Base-by-base conservation (phyloP, 169 alveolate genomes). In the Eimeria acervulina region DNA sequence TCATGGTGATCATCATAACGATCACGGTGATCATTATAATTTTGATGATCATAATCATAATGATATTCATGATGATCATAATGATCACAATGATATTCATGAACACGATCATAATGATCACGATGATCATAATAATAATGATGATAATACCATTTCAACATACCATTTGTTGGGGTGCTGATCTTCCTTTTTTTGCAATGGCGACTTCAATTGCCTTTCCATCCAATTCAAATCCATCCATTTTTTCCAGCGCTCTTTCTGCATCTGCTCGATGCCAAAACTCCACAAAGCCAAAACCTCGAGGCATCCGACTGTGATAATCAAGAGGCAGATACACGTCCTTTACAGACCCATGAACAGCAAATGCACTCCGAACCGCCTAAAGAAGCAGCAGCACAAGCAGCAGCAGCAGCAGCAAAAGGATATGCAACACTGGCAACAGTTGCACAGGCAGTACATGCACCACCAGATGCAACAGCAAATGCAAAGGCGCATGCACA, bases 241-340 rank as follows among this genome's bases (percentile, higher is more conserved):
- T 93, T 59, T 83, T 98, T 92, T 97, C 96, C 95, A 97, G 61
- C 68, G 99, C 99, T 74, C 95, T 97, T 51, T 97, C 98, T 28
- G 99, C 99, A 94, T 98, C 99, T 42, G 95, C 96, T 42, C 97
- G 96, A 47, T 95, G 96, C 84, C 95, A 95, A 89, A 97, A 98
- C 96, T 98, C 99, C 13, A 98, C 99, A 87, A 98, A 98, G 23
- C 99, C 99, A 91, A 98, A 98, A 15, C 99, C 99, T 61, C 99
- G 96, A 3, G 99, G 99, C 93, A 97, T 97, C 90, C 97, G 97
- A 40, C 99, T 97, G 96, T 98, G 98, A 96, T 97, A 98, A 83
- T 98, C 99, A 55, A 98, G 97, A 31, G 99, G 99, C 55, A 98
- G 96, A 91, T 98, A 98, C 36, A 98, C 99, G 93, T 98, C 99